A percentile compares a stretch with the other conserved stretches of the same genome.
These are phyloP conservation scores for Neurospora intermedia DNA, from an alignment of 495 filamentous ascomycete species.

Conservation along the genomic window DNA sequence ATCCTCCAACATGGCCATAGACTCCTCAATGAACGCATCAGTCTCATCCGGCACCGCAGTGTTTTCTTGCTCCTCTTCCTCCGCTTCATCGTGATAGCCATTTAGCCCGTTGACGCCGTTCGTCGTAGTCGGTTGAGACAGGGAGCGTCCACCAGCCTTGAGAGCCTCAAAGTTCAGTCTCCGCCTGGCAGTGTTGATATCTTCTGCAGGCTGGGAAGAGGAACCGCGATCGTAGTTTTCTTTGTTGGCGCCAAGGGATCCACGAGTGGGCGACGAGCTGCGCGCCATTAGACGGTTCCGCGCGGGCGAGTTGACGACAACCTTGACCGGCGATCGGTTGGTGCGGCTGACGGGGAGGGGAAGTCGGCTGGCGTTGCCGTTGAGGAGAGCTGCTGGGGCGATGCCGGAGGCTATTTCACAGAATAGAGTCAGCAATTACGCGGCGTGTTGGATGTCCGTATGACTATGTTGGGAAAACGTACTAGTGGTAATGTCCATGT, in stretches of 20 bases:
- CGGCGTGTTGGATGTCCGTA: not conserved
- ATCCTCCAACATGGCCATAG: conserved; percentile 28
- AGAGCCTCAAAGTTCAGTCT: conserved; percentile 31
- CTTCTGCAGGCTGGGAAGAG: conserved; percentile 11
- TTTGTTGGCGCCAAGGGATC: conserved; percentile 15
- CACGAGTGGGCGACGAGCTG: conserved; percentile 31
- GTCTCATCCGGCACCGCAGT: not conserved
- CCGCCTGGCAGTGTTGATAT: conserved; percentile 14
- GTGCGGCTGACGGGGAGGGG: conserved; percentile 37
- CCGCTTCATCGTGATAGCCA: conserved; percentile 6
- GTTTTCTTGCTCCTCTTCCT: conserved; percentile 1
- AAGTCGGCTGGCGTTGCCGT: conserved; percentile 26
- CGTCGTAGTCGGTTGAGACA: conserved; percentile 12
- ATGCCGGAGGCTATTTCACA: conserved; percentile 14
- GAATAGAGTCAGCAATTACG: not conserved
- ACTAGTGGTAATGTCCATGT: conserved; percentile 35
- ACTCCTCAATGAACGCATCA: conserved; percentile 20
- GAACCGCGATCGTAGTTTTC: conserved; percentile 10
- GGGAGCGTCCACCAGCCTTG: conserved; percentile 7
- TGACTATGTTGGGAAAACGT: conserved; percentile 1
- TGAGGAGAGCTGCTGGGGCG: conserved; percentile 21
- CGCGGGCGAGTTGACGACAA: conserved; percentile 44
- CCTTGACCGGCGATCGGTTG: conserved; percentile 42
- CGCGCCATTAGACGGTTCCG: conserved; percentile 34
- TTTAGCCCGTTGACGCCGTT: not conserved